Evolutionary conservation across 768 basidiomycete genomes (phyloP).

Genomic region (Hemileccinum rubropunctum): DNA sequence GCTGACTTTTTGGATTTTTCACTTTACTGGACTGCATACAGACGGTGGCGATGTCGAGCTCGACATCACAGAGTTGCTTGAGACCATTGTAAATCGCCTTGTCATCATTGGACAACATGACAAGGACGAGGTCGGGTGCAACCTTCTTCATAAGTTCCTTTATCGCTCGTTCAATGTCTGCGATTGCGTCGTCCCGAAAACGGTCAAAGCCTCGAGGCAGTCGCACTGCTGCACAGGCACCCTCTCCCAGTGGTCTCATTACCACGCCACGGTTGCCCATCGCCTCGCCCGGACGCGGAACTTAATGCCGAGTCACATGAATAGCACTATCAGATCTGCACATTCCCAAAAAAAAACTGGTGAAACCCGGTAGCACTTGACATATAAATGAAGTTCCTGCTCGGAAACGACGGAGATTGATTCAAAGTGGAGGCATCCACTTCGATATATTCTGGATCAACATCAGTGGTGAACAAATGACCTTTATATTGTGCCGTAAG

Average conservation of each 20-base stretch:
- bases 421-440: no score
- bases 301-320: no score
- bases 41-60: conserved; percentile 54
- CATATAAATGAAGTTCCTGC: no score
- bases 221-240: conserved; percentile 32
- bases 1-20: conserved; percentile 44
- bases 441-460: no score
- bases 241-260: conserved; percentile 31
- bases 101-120: conserved; percentile 48
- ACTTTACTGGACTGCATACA: conserved; percentile 73
- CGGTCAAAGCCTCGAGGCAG: conserved; percentile 49
- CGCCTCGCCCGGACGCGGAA: no score
- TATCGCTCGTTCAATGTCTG: conserved; percentile 11
- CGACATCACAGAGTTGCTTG: conserved; percentile 48
- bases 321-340: no score
- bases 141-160: not conserved
- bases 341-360: no score
- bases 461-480: no score
- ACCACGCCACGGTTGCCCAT: no score
- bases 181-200: conserved; percentile 48
- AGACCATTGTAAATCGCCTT: conserved; percentile 47
- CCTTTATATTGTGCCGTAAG: no score
- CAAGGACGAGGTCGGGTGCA: conserved; percentile 32
- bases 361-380: no score
- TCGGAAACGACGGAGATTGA: no score